Evolutionary conservation across 2,329 filamentous ascomycete genomes (phyloP), one percentile per base, ranked within the genome.

Genomic region (Pseudocercospora pini-densiflorae): DNA sequence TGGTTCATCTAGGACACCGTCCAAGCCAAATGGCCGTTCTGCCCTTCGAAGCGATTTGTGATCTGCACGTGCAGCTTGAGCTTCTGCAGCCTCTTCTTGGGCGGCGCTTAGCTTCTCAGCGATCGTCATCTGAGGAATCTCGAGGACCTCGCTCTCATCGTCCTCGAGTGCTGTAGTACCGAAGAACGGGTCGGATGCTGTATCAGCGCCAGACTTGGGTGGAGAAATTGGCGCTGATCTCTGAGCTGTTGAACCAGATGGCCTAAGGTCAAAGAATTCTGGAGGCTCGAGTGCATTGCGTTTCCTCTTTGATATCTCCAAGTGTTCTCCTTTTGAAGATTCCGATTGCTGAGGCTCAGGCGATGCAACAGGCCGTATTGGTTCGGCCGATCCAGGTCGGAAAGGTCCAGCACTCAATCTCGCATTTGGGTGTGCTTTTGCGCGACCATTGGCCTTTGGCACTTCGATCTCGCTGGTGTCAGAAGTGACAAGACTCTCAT

Each of bases 51-150:
- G 5, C 45, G 57, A 61, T 23, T n/a, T 55, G 21, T 21, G 31
- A 24, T 57, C 45, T 7, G 62, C 58, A 65, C 68, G 72, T 16
- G 73, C 74, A 29, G 74, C 73, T 63, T 78, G 79, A 63, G 79
- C 81, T 67, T 79, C 78, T 72, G 81, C 81, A 45, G 82, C 82
- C 70, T 83, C 80, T 65, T 75, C 75, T 67, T 81, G 79, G 7
- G 78, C 81, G 54, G 77, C 79, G 59, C 76, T 79, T 61, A 84
- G 78, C 71, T 84, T 84, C 64, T 84, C 81, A 64, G 81, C 77
- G 59, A 84, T 78, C 2, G 80, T 82, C 63, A 83, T 72, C 40
- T 68, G 68, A 8, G 66, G 71, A 5, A 73, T 64, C 43, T 71
- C 68, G 24, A 70, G 67, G 31, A 74, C 67, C 54, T 72, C 71